Percentiles rank a stretch among this genome's conserved stretches.
phyloP scores from a whole-genome alignment of 2,329 filamentous ascomycete genomes.

The Aspergillus neoniger region DNA sequence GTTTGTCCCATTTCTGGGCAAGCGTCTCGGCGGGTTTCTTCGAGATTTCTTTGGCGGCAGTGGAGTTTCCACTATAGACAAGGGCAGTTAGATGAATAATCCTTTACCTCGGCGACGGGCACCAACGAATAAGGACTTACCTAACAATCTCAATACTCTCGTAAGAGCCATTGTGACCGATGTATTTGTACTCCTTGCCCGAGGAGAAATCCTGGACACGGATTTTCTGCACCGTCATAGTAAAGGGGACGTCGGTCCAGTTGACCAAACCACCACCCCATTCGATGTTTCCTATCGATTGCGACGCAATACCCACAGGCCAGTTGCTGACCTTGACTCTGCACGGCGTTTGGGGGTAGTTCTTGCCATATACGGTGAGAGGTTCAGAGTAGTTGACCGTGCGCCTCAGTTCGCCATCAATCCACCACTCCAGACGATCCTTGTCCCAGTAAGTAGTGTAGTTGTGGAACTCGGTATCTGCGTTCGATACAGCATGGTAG shows the following conservation, averaged over 20 bases:
- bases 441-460: conserved; percentile 5
- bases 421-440: conserved; percentile 10
- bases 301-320: not conserved
- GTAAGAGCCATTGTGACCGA: not conserved
- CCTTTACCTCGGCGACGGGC: not conserved
- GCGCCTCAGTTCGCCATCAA: not conserved
- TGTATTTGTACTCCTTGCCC: not conserved
- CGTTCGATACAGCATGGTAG: not conserved
- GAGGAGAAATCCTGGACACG: not conserved
- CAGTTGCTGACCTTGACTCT: not conserved
- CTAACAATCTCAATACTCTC: not conserved
- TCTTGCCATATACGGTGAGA: not conserved
- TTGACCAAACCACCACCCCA: conserved; percentile 7
- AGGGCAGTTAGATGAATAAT: too few species aligned
- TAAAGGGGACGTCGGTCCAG: not conserved
- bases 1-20: not conserved
- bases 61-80: not conserved
- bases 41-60: not conserved
- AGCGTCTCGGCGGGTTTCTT: not conserved
- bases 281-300: conserved; percentile 2
- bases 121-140: not conserved
- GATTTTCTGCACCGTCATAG: not conserved
- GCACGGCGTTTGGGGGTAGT: not conserved
- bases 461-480: conserved; percentile 7
- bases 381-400: conserved; percentile 6